These are phyloP conservation scores for Phytopythium chamaehyphon DNA, from an alignment of 352 stramenopile genomes.

Conservation along the genomic window DNA sequence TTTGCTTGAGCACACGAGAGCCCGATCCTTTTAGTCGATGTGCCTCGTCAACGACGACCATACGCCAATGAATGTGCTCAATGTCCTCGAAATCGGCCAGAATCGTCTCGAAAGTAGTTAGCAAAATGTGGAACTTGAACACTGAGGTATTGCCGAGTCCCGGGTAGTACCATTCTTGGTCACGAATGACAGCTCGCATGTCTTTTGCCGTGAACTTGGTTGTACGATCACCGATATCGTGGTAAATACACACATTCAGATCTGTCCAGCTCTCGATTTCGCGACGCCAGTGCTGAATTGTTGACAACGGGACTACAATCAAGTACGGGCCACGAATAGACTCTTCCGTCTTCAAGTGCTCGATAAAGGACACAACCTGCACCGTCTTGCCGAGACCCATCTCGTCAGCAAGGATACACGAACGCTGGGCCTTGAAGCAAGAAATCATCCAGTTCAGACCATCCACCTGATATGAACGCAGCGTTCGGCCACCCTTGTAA, in stretches of 20 bases:
- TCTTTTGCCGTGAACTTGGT: conserved; percentile 86
- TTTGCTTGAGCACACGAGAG: conserved; percentile 85
- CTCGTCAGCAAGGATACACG: conserved; percentile 88
- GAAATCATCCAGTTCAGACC: conserved; percentile 89
- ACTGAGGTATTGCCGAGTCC: conserved; percentile 91
- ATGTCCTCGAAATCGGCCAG: conserved; percentile 82
- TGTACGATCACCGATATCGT: conserved; percentile 89
- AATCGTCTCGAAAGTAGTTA: conserved; percentile 84
- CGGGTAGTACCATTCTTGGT: conserved; percentile 88
- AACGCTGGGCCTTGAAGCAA: conserved; percentile 83
- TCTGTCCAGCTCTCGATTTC: conserved; percentile 94
- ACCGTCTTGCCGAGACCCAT: conserved; percentile 95
- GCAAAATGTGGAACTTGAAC: conserved; percentile 85
- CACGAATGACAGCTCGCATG: conserved; percentile 79
- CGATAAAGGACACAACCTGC: conserved; percentile 92
- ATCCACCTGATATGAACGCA: conserved; percentile 83
- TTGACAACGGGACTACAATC: conserved; percentile 86
- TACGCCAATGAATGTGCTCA: conserved; percentile 82
- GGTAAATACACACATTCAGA: conserved; percentile 98
- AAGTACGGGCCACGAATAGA: conserved; percentile 80
- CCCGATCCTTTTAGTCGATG: conserved; percentile 77
- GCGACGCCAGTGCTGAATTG: conserved; percentile 85
- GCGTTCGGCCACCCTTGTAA: conserved; percentile 80
- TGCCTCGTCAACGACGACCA: conserved; percentile 82
- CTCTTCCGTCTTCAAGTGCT: conserved; percentile 84